A percentile compares a stretch with the other conserved stretches of the same genome.
These are phyloP conservation scores for Lentinula detonsa DNA, from an alignment of 768 basidiomycete genomes.

Conservation along the genomic window DNA sequence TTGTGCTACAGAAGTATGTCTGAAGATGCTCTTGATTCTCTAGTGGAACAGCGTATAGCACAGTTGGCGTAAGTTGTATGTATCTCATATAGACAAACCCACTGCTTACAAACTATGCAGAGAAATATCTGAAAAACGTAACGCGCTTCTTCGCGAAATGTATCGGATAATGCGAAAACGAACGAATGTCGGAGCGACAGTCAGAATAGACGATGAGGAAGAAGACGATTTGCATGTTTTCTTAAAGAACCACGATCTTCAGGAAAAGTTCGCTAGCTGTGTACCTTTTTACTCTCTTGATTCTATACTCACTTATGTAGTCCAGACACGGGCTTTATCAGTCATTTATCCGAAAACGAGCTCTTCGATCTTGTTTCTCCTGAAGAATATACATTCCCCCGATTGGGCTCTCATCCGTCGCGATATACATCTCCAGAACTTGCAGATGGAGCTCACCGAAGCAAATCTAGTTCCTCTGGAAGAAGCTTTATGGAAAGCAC, in stretches of 20 bases:
- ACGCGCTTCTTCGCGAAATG: conserved; percentile 69
- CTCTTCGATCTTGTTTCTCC: conserved; percentile 7
- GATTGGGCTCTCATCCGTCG: neutral
- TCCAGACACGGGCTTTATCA: conserved; percentile 26
- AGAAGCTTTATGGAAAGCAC: neutral
- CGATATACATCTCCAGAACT: neutral
- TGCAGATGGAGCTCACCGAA: neutral
- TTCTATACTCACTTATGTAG: conserved; percentile 16
- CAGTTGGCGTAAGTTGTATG: conserved; percentile 23
- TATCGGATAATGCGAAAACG: conserved; percentile 56
- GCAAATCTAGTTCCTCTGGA: neutral
- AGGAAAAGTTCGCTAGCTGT: conserved; percentile 35
- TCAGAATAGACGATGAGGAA: conserved; percentile 32
- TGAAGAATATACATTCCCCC: neutral
- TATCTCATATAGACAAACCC: neutral
- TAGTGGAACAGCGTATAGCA: conserved; percentile 25
- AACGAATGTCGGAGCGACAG: conserved; percentile 34
- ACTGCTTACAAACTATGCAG: conserved; percentile 25
- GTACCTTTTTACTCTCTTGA: neutral
- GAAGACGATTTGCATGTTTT: conserved; percentile 44
- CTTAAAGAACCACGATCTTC: conserved; percentile 50
- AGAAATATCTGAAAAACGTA: conserved; percentile 56
- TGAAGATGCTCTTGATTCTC: conserved; percentile 5
- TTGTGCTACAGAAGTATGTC: conserved; percentile 3
- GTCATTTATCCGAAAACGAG: conserved; percentile 6